Conservation (phyloP, 2,329 filamentous ascomycete genomes). For the Hymenoscyphus infarciens region DNA sequence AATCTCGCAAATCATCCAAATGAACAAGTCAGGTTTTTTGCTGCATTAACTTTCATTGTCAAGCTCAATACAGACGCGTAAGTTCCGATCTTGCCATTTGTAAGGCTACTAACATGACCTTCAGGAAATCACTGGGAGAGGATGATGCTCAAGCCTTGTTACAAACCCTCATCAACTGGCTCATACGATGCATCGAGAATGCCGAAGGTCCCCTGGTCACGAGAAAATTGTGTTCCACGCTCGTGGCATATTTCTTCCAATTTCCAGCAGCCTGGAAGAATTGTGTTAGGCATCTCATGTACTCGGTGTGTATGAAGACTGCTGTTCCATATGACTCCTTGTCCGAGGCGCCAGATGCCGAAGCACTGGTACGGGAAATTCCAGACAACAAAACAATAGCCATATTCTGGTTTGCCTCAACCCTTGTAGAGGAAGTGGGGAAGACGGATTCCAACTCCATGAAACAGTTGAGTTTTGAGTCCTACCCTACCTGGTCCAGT, state of each 20-base stretch:
- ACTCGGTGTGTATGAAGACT: slow-evolving; percentile 51
- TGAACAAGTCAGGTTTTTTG: slow-evolving; percentile 83
- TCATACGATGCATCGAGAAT: slow-evolving; percentile 51
- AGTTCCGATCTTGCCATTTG: slow-evolving; percentile 22
- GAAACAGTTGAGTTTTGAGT: slow-evolving; percentile 46
- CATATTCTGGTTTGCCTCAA: slow-evolving; percentile 61
- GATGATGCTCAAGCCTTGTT: slow-evolving; percentile 50
- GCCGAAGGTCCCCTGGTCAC: slow-evolving; percentile 58
- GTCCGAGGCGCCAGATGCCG: slow-evolving; percentile 41
- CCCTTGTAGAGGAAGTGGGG: slow-evolving; percentile 62
- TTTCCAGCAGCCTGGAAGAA: slow-evolving; percentile 64
- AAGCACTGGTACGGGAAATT: slow-evolving; percentile 45
- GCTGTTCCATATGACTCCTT: slow-evolving; percentile 47
- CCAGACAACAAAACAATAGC: slow-evolving; percentile 50
- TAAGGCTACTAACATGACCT: slow-evolving; percentile 16
- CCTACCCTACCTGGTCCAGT: neutral
- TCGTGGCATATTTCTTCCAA: slow-evolving; percentile 72
- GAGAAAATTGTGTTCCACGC: slow-evolving; percentile 72
- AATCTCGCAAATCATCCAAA: slow-evolving; percentile 65
- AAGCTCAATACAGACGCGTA: slow-evolving; percentile 92
- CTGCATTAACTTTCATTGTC: slow-evolving; percentile 85
- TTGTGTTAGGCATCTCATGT: slow-evolving; percentile 61
- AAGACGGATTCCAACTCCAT: slow-evolving; percentile 62
- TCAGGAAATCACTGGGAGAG: slow-evolving; percentile 49
- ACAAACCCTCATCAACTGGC: slow-evolving; percentile 59